A percentile compares a stretch with the other conserved stretches of the same genome.
phyloP scores from a whole-genome alignment of 805 yeast genomes.

The Schwanniomyces vanrijiae region DNA sequence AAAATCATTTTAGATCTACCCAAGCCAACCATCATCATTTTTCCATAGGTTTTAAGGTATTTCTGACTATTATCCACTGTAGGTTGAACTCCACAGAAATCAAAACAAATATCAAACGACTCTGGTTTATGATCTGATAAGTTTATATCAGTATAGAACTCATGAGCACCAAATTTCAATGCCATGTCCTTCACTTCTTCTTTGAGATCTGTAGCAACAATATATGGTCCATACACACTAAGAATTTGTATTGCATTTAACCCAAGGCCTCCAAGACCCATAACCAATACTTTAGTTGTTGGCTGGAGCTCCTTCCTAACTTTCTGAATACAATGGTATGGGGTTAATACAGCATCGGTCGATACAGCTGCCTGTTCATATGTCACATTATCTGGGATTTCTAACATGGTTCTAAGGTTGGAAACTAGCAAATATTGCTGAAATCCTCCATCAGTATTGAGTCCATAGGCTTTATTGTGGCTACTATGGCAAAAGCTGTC shows the following conservation, averaged over 20 bases:
- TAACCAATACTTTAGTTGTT: constrained; percentile 33
- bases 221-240: constrained; percentile 27
- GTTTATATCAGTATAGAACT: constrained; percentile 33
- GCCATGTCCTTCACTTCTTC: constrained; percentile 26
- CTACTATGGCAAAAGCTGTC: constrained; percentile 31
- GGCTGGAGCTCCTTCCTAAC: constrained; percentile 28
- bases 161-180: constrained; percentile 39
- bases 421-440: constrained; percentile 37
- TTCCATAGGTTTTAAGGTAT: constrained; percentile 36
- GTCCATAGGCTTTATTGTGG: constrained; percentile 28
- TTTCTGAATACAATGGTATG: constrained; percentile 41
- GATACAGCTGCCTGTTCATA: constrained; percentile 42
- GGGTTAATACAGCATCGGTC: constrained; percentile 43
- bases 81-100: constrained; percentile 36
- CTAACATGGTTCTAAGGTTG: constrained; percentile 35
- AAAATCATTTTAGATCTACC: constrained; percentile 32
- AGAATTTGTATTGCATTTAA: constrained; percentile 44
- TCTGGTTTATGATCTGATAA: constrained; percentile 24
- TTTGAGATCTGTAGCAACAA: constrained; percentile 36
- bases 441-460: constrained; percentile 41
- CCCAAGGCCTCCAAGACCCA: constrained; percentile 46
- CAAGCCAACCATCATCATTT: constrained; percentile 44
- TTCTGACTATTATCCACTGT: constrained; percentile 26
- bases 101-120: constrained; percentile 40
- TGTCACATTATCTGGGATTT: constrained; percentile 39